phyloP scores from a whole-genome alignment of 495 filamentous ascomycete genomes.

The Poronia punctata region DNA sequence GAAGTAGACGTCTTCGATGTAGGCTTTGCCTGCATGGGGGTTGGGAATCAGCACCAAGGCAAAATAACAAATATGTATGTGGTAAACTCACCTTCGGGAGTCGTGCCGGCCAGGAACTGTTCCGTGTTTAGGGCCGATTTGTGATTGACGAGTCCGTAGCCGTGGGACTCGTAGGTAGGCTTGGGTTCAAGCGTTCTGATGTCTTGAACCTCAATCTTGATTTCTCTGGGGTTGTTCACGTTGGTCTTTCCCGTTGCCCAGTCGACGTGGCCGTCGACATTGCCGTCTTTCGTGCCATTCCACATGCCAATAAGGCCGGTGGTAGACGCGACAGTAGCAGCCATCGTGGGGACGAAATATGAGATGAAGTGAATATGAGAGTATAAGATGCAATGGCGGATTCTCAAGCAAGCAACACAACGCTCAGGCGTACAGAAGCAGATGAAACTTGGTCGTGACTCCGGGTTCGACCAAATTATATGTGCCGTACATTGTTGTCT shows the following conservation, averaged over 20 bases:
- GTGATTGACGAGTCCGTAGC: constrained; percentile 24
- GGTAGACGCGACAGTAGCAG: constrained; percentile 21
- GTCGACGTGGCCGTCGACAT: constrained; percentile 18
- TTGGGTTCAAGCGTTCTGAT: constrained; percentile 19
- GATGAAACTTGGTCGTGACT: too few species aligned
- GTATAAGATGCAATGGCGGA: too few species aligned
- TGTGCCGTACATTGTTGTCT: too few species aligned
- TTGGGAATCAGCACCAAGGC: not conserved
- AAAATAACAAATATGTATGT: not conserved
- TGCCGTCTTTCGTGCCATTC: constrained; percentile 22
- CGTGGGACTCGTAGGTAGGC: constrained; percentile 16
- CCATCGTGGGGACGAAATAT: constrained; percentile 10
- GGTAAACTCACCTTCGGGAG: constrained; percentile 18
- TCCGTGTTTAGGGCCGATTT: constrained; percentile 21
- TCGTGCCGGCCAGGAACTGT: constrained; percentile 21
- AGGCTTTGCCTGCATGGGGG: constrained; percentile 15
- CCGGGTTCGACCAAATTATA: too few species aligned
- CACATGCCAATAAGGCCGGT: constrained; percentile 26
- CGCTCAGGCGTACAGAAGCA: too few species aligned
- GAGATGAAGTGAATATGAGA: not conserved
- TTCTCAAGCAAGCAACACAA: too few species aligned
- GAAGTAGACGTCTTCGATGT: constrained; percentile 23
- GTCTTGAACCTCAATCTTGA: constrained; percentile 21
- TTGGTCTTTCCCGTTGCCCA: constrained; percentile 20
- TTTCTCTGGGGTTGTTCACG: constrained; percentile 18